Evolutionary conservation across 192 early-diverging fungal genomes (phyloP), one percentile per base, ranked within the genome.

Genomic region (Phlyctochytrium planicorne): DNA sequence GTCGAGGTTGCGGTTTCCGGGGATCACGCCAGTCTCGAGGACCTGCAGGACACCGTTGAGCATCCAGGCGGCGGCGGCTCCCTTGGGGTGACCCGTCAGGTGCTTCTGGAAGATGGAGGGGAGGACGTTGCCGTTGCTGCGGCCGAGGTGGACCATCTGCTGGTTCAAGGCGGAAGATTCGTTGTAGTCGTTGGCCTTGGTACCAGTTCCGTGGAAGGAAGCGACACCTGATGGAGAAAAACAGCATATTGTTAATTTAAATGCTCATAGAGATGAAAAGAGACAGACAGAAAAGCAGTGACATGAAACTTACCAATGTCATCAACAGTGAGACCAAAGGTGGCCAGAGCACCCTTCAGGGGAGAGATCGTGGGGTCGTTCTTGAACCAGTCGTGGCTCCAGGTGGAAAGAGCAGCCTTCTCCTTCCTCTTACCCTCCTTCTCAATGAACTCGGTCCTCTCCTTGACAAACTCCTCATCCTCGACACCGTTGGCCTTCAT

Each of bases 51-150:
- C 85, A 69, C 94, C 91, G 84, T 95, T 98, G 72, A 93, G 86
- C 94, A 95, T 96, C 94, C 94, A 98, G 2, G 92, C 91, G 55
- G 93, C 95, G 34, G 95, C 95, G 24, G 95, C 89, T 62, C 91
- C 95, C 90, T 98, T 98, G 52, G 95, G 95, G 67, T 97, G 95
- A 63, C 95, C 95, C 34, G 95, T 98, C 57, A 98, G 82, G 73
- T 91, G 87, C 74, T 98, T 98, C 65, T 98, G 95, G 82, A 90
- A 91, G 64, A 98, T 84, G 33, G 86, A 79, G 6, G 92, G 91
- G 30, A 90, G 71, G 30, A 88, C 82, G 59, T 90, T 90, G 55
- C 95, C 95, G 60, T 81, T 87, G 37, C 89, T 83, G 63, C 95
- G 88, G 25, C 95, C 95, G 24, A 98, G 83, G 73, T 93, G 90